Evolutionary conservation across 2,329 filamentous ascomycete species (phyloP).

Genomic region (Stemphylium beticola): DNA sequence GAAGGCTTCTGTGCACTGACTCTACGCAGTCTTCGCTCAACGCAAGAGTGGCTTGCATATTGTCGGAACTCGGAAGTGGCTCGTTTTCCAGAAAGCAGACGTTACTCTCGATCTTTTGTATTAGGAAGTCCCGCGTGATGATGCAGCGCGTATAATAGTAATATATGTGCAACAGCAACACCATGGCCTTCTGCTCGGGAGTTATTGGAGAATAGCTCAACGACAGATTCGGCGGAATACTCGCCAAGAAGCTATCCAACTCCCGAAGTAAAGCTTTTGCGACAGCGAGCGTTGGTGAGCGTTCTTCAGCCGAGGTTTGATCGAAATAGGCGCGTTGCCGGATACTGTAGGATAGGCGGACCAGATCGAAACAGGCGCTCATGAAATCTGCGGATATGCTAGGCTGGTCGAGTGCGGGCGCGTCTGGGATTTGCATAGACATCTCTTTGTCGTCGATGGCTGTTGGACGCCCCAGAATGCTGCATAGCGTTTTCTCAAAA

Average conservation of each 20-base stretch:
- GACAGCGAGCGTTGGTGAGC: constrained; percentile 24
- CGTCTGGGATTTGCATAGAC: constrained; percentile 28
- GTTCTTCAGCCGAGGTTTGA: constrained; percentile 24
- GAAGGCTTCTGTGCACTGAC: constrained; percentile 31
- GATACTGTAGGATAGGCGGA: constrained; percentile 27
- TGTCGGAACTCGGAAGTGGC: constrained; percentile 9
- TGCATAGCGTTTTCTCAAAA: constrained; percentile 35
- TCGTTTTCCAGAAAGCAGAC: constrained; percentile 23
- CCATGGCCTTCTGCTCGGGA: constrained; percentile 18
- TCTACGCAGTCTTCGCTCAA: constrained; percentile 38
- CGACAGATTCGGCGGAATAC: constrained; percentile 20
- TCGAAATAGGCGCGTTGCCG: constrained; percentile 34
- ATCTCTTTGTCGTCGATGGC: constrained; percentile 35
- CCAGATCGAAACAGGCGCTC: constrained; percentile 15
- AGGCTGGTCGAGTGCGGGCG: constrained; percentile 24
- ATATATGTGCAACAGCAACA: constrained; percentile 30
- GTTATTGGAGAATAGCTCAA: constrained; percentile 15
- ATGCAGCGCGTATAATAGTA: constrained; percentile 34
- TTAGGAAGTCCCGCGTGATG: constrained; percentile 30
- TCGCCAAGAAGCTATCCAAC: constrained; percentile 25
- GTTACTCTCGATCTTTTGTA: constrained; percentile 32
- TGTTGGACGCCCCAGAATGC: constrained; percentile 33
- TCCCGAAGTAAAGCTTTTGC: constrained; percentile 29
- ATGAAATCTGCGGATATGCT: constrained; percentile 24
- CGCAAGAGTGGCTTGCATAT: constrained; percentile 19